These are phyloP conservation scores for Lodderomyces parapsilosis DNA, from an alignment of 1,139 yeast genomes.

Conservation along the genomic window DNA sequence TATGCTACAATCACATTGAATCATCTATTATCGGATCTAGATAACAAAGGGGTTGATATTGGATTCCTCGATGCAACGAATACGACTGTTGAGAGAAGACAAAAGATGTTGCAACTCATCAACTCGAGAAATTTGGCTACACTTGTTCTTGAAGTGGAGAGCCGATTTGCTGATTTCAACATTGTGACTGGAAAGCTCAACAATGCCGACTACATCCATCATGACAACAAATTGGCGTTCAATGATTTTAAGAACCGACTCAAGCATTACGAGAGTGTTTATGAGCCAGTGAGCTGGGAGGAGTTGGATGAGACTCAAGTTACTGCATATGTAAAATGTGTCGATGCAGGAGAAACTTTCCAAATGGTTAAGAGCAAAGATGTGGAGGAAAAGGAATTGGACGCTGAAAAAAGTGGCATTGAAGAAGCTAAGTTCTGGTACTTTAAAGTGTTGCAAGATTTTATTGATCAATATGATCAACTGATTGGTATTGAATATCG, in stretches of 20 bases:
- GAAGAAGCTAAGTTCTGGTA: slow-evolving; percentile 11
- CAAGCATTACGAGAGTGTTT: slow-evolving; percentile 53
- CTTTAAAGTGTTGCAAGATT: background rate
- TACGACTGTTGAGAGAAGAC: slow-evolving; percentile 49
- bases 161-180: slow-evolving; percentile 42
- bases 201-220: slow-evolving; percentile 53
- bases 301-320: slow-evolving; percentile 42
- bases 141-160: slow-evolving; percentile 33
- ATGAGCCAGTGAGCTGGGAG: slow-evolving; percentile 49
- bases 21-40: slow-evolving; percentile 46
- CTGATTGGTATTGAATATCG: background rate
- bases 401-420: slow-evolving; percentile 12
- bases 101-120: slow-evolving; percentile 34
- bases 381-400: background rate
- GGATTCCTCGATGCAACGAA: slow-evolving; percentile 63
- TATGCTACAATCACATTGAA: slow-evolving; percentile 61
- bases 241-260: slow-evolving; percentile 59
- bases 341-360: slow-evolving; percentile 47
- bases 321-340: slow-evolving; percentile 38
- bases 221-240: slow-evolving; percentile 51
- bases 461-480: background rate
- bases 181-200: slow-evolving; percentile 57
- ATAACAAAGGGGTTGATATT: slow-evolving; percentile 49
- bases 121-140: slow-evolving; percentile 16
- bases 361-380: slow-evolving; percentile 12